phyloP scores from a whole-genome alignment of 2,329 filamentous ascomycete species.

The Stemphylium lycopersici region DNA sequence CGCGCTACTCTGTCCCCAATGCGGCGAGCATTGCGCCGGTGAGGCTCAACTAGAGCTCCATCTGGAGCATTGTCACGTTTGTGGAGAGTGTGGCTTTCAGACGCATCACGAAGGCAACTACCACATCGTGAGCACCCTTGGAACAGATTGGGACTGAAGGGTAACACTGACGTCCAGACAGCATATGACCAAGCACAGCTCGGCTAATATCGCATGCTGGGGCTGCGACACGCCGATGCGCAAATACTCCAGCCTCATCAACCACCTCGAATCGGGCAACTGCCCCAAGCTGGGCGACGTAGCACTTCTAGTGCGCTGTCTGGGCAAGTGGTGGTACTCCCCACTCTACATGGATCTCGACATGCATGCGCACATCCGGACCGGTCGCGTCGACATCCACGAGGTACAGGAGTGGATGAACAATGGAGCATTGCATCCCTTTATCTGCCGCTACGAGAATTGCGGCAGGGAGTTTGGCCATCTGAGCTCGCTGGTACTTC shows the following conservation, averaged over 20 bases:
- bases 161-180: constrained; percentile 12
- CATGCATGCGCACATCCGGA: constrained; percentile 41
- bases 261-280: constrained; percentile 62
- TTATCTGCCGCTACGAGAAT: constrained; percentile 33
- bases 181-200: constrained; percentile 39
- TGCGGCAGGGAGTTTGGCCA: constrained; percentile 36
- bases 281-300: constrained; percentile 71
- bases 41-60: constrained; percentile 28
- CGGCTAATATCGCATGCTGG: constrained; percentile 33
- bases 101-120: constrained; percentile 31
- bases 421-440: constrained; percentile 34
- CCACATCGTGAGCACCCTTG: constrained; percentile 25
- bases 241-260: constrained; percentile 36
- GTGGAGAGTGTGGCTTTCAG: constrained; percentile 26
- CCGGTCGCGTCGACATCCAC: constrained; percentile 25
- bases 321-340: constrained; percentile 45
- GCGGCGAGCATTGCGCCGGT: constrained; percentile 25
- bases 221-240: constrained; percentile 29
- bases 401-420: constrained; percentile 33
- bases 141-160: not conserved
- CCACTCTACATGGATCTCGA: constrained; percentile 45
- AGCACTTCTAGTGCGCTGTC: constrained; percentile 22
- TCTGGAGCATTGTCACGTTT: constrained; percentile 30
- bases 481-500: constrained; percentile 35
- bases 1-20: constrained; percentile 27